Evolutionary conservation across 2,329 filamentous ascomycete genomes (phyloP), one percentile per base, ranked within the genome.

Genomic region (Madurella fahalii): DNA sequence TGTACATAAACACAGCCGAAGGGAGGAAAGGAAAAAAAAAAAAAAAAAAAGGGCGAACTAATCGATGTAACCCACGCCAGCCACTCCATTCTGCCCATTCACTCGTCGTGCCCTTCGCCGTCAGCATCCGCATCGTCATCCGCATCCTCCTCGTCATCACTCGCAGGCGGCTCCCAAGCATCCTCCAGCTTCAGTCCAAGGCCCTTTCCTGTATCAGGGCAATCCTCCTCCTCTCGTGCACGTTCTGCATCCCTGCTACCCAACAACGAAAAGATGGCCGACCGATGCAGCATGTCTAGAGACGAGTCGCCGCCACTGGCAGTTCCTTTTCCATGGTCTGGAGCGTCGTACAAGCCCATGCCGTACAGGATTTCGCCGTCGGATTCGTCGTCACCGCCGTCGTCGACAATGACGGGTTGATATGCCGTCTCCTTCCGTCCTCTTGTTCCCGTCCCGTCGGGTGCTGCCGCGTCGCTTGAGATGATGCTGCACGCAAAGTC

Each of bases 281-380:
- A 77, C 47, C 77, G 68, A 70, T 83, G 77, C 71, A 80, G 67
- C 48, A 37, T 37, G 13, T 11, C 13, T 9, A 37, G 34, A 37
- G 34, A 37, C 34, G 34, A 37, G 13, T 37, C 4, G 13, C 7
- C 25, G 3, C 4, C 11, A 37, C 4, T 11, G 9, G 77, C 72
- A 31, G 76, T 72, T 52, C 80, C 78, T 17, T 74, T 71, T 8
- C 41, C 69, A 64, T 81, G 80, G 52, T 85, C 85, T 0, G 87
- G 87, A 4, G 81, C 74, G 64, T 90, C 89, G 68, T 94, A 94
- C 0, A 94, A 79, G 0, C 89, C 89, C 80, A 94, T 86, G 17
- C 89, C 89, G n/a, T 91, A 79, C 1, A 93, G 77, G 56, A 90
- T 86, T 64, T 91, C 87, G 39, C 83, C 86, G 13, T 80, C 48